Conservation (phyloP, 305 asterid genomes). For the Fraxinus floribunda region DNA sequence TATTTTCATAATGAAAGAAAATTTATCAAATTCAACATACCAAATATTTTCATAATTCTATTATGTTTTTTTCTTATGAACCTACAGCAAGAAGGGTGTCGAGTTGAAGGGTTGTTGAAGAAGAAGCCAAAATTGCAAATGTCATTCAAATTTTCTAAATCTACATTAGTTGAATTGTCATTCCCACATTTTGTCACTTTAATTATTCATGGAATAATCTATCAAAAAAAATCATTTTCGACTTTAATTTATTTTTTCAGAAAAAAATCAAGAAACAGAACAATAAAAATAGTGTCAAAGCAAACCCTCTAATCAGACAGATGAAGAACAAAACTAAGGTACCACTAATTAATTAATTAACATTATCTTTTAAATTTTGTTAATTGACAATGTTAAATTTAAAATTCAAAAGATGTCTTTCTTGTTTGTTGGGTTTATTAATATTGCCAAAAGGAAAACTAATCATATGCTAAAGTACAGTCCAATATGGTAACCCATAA, state of each 20-base stretch:
- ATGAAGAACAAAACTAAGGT: neutral
- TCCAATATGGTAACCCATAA: constrained; percentile 2
- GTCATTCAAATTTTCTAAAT: neutral
- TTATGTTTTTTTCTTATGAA: no score
- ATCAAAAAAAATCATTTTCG: neutral
- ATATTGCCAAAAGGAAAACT: neutral
- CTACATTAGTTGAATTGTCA: neutral
- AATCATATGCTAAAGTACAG: constrained; percentile 1
- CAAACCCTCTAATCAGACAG: neutral
- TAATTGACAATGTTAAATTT: neutral
- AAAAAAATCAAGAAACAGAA: neutral
- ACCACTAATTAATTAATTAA: neutral
- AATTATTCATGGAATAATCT: neutral
- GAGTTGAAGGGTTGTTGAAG: neutral
- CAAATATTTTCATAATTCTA: neutral
- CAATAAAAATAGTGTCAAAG: neutral
- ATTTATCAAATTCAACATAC: neutral
- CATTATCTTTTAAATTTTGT: neutral
- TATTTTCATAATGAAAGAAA: neutral
- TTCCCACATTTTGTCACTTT: neutral
- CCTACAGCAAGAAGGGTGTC: neutral
- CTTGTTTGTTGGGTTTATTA: neutral
- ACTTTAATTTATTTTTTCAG: neutral
- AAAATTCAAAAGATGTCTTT: neutral
- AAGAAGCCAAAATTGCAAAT: neutral